Percentiles rank a stretch among this genome's conserved stretches.
Conservation (phyloP, 306 rosid species). For the Quercus rubra region DNA sequence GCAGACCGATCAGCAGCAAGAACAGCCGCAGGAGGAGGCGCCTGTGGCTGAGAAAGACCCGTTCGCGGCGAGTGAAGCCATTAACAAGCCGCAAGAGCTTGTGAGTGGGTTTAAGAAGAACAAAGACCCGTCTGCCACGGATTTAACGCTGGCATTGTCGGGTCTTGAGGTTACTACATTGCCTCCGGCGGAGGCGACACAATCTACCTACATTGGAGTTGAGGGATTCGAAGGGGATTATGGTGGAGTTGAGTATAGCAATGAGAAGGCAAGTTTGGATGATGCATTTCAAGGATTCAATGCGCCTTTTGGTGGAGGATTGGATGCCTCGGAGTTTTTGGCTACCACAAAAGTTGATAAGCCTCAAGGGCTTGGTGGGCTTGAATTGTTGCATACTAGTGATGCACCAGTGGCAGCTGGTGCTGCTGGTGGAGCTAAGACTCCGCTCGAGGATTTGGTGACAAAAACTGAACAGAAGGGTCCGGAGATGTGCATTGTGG, state of each 20-base stretch:
- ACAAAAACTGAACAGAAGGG: slow-evolving; percentile 77
- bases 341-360: slow-evolving; percentile 56
- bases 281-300: slow-evolving; percentile 90
- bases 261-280: slow-evolving; percentile 65
- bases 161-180: slow-evolving; percentile 85
- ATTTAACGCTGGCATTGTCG: slow-evolving; percentile 70
- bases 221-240: slow-evolving; percentile 98
- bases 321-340: slow-evolving; percentile 85
- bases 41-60: slow-evolving; percentile 64
- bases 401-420: slow-evolving; percentile 43
- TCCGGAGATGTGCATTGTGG: slow-evolving; percentile 79
- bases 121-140: slow-evolving; percentile 71
- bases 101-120: slow-evolving; percentile 83
- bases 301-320: slow-evolving; percentile 97
- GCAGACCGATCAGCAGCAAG: slow-evolving; percentile 54
- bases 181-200: slow-evolving; percentile 92
- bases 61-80: slow-evolving; percentile 88
- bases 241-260: slow-evolving; percentile 90
- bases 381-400: slow-evolving; percentile 79
- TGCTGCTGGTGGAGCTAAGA: slow-evolving; percentile 43
- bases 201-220: slow-evolving; percentile 77
- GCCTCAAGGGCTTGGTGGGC: slow-evolving; percentile 85
- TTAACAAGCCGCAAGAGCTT: slow-evolving; percentile 72
- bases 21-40: slow-evolving; percentile 54
- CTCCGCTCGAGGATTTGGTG: slow-evolving; percentile 63